These are phyloP conservation scores for Thelephora ganbajun DNA, from an alignment of 768 basidiomycete genomes.

Conservation along the genomic window DNA sequence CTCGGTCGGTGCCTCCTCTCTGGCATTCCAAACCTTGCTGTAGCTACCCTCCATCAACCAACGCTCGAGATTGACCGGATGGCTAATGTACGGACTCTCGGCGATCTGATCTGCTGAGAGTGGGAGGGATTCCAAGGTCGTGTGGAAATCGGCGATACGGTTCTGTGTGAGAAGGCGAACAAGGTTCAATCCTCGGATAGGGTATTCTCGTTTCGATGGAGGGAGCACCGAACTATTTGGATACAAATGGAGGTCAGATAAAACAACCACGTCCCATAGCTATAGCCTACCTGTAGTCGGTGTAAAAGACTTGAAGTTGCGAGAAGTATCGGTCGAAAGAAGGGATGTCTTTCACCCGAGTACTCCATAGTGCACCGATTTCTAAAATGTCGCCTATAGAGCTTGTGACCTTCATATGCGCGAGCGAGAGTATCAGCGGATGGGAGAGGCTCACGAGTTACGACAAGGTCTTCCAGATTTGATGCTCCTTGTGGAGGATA, in stretches of 20 bases:
- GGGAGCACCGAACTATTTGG: slow-evolving; percentile 52
- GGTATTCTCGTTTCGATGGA: slow-evolving; percentile 73
- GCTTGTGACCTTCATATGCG: slow-evolving; percentile 4
- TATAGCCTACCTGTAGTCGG: slow-evolving; percentile 54
- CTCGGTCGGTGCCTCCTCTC: slow-evolving; percentile 82
- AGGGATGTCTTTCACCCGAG: slow-evolving; percentile 76
- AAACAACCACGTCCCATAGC: not conserved
- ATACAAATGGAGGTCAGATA: slow-evolving; percentile 3
- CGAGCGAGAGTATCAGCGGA: not conserved
- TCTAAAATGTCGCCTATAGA: slow-evolving; percentile 81
- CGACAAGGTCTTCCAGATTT: slow-evolving; percentile 51
- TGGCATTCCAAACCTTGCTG: slow-evolving; percentile 93
- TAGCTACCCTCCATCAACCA: slow-evolving; percentile 99
- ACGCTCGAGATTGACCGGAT: slow-evolving; percentile 83
- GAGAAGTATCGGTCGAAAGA: slow-evolving; percentile 94
- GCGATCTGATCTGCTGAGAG: slow-evolving; percentile 51
- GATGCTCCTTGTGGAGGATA: slow-evolving; percentile 57
- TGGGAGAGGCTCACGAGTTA: slow-evolving; percentile 45
- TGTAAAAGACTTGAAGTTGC: slow-evolving; percentile 83
- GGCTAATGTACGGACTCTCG: slow-evolving; percentile 61
- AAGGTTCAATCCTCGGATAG: slow-evolving; percentile 86
- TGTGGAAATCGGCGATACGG: slow-evolving; percentile 96
- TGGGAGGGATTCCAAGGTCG: slow-evolving; percentile 82
- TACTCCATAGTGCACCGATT: slow-evolving; percentile 89
- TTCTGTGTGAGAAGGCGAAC: slow-evolving; percentile 91